Percentiles rank a stretch among this genome's conserved stretches.
Conservation (phyloP, 1,139 yeast genomes). For the Starmera stellimalicola region DNA sequence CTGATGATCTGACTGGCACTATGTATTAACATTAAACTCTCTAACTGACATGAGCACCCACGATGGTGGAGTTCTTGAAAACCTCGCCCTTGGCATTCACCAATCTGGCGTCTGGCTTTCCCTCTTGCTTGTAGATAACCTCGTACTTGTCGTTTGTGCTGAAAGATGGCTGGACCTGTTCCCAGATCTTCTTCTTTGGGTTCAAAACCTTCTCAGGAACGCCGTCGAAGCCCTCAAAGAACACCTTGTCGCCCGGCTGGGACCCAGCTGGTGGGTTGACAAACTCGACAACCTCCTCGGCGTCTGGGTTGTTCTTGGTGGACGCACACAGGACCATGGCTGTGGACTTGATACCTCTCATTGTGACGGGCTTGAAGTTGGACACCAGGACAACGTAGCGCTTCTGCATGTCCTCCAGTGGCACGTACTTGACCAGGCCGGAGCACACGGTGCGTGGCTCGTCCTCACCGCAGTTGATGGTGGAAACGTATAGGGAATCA, state of each 20-base stretch:
- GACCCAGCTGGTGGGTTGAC: constrained; percentile 94
- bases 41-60: constrained; percentile 69
- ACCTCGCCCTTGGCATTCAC: constrained; percentile 68
- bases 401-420: constrained; percentile 76
- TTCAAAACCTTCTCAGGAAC: constrained; percentile 88
- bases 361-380: constrained; percentile 81
- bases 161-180: constrained; percentile 85
- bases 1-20: too few relatives aligned
- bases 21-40: too few relatives aligned
- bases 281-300: constrained; percentile 64
- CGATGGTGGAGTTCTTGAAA: constrained; percentile 60
- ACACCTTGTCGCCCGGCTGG: constrained; percentile 91
- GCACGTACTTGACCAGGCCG: constrained; percentile 73
- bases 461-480: constrained; percentile 92
- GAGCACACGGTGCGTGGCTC: constrained; percentile 98
- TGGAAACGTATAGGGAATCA: constrained; percentile 89
- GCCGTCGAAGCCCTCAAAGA: constrained; percentile 84
- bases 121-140: constrained; percentile 73
- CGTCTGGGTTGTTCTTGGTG: constrained; percentile 16
- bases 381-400: constrained; percentile 78
- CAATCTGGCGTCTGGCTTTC: constrained; percentile 67
- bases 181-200: constrained; percentile 99
- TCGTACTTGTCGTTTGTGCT: constrained; percentile 68
- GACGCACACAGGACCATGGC: constrained; percentile 98
- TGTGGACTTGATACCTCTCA: constrained; percentile 90